Base-by-base conservation (phyloP, 2,329 filamentous ascomycete genomes). In the Aspergillus ibericus region DNA sequence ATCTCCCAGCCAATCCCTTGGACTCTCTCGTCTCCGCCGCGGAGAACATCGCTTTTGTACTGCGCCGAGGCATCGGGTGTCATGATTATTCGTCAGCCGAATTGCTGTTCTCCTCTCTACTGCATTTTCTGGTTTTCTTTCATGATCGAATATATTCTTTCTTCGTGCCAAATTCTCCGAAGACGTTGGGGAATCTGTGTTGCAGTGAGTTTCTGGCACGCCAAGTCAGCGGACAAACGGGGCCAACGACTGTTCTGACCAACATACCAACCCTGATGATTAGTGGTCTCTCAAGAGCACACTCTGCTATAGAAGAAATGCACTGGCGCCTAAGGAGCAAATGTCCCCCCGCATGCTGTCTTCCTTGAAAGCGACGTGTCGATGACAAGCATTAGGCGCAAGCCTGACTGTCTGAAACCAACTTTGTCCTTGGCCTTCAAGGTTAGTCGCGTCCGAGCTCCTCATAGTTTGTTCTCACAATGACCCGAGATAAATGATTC, bases 1-100 rank as follows among this genome's bases (percentile, higher is more conserved):
- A 51, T 35, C 20, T 56, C 54, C 62, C 60, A 58, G 52, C 62
- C 62, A 64, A 64, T 64, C 60, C 60, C 49, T 49, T 42, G 48
- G 34, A 16, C 13, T 35, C 49, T 35, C 50, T 34, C 20, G 56
- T 63, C 52, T 63, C 61, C 59, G 59, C 59, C 59, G 51, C 22
- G 20, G 25, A 20, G 20, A 44, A 48, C 44, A 48, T 48, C 44
- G 44, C 25, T 47, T 47, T 29, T 47, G 44, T 48, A 48, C 25
- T 48, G 44, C 44, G 25, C 25, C 18, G 27, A 25, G 27, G n/a
- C 22, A 16, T 48, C 44, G 25, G 44, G 44, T 32, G 25, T 29
- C 22, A 29, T 29, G 25, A 48, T 15, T 29, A 29, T 47, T 27
- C 44, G 44, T 48, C 44, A 48, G 16, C 44, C 44, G 25, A 7